Base-by-base conservation (phyloP, 192 early-diverging fungal species). In the Phycomyces nitens region DNA sequence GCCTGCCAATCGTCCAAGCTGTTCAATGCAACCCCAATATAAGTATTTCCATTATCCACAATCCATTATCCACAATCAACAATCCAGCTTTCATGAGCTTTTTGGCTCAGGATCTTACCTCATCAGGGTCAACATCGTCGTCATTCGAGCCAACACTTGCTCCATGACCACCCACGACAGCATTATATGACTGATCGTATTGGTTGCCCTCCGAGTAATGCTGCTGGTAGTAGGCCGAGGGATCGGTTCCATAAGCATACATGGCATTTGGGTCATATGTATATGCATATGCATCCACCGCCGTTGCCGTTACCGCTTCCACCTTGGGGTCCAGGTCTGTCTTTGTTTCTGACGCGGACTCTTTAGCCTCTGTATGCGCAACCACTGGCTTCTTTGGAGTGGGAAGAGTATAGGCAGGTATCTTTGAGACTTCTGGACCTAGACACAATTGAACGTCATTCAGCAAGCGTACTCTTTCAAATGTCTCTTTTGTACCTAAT, bases 231-330 rank as follows among this genome's bases (percentile, higher is more conserved):
- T 73, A 73, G 5, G 65, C 29, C 3, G 49, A 53, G 40, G 65
- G 51, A 60, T 73, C 71, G 0, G 53, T 49, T 16, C 58, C 66
- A 61, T 55, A 68, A 16, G 60, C 53, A 57, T 73, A 73, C 34
- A 68, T 58, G 14, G 56, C 56, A 26, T 73, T 73, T 1, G 71
- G 71, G 59, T 73, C 71, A 12, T 68, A 49, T 43, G 51, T 18
- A n/a, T 62, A 64, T 38, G 55, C 62, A 58, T 62, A 39, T 51
- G 52, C 53, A 34, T 68, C 64, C 1, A 41, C 55, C 5, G 55
- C 64, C 15, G 59, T 63, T 15, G 14, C 20, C 42, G 26, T 57
- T 41, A 18, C 42, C 5, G 57, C 11, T 26, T 53, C 44, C 34
- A 43, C 26, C 27, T 44, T 23, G 0, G 34, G 47, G 15, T 39